A percentile compares a stretch with the other conserved stretches of the same genome.
phyloP scores from a whole-genome alignment of 192 early-diverging fungal species.

The Irineochytrium annulatum region DNA sequence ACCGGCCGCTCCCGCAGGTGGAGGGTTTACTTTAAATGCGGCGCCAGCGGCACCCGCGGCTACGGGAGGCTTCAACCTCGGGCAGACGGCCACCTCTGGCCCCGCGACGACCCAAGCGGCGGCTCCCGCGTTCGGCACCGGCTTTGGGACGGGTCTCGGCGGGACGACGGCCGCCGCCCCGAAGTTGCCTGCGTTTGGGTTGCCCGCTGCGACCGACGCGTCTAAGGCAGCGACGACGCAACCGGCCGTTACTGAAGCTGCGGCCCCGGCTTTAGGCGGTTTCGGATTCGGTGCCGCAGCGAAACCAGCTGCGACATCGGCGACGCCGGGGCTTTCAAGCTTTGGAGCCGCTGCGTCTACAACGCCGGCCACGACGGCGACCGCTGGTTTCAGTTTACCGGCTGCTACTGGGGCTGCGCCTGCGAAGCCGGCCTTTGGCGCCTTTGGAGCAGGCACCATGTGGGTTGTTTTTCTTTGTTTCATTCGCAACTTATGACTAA shows the following conservation, averaged over 20 bases:
- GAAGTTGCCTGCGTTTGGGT: not conserved
- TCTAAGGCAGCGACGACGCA: constrained; percentile 1
- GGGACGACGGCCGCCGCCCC: constrained; percentile 5
- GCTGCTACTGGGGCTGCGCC: constrained; percentile 29
- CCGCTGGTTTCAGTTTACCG: constrained; percentile 31
- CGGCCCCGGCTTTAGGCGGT: constrained; percentile 11
- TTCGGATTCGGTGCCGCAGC: constrained; percentile 24
- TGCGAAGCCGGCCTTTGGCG: not conserved
- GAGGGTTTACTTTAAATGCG: no score
- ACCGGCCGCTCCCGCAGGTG: no score
- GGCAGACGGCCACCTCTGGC: no score
- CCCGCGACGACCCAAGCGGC: no score
- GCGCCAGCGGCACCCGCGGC: not conserved
- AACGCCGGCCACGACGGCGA: not conserved
- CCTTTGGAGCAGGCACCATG: constrained; percentile 25
- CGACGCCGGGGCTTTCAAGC: constrained; percentile 15
- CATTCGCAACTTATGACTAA: not conserved
- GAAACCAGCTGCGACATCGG: constrained; percentile 26
- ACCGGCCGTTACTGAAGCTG: constrained; percentile 10
- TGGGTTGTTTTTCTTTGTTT: constrained; percentile 5
- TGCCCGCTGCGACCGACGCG: not conserved
- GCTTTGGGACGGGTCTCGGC: no score
- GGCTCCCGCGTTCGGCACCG: no score
- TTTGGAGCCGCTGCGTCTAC: constrained; percentile 14
- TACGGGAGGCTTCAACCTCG: no score